Base-by-base conservation (phyloP, 345 rosid species). In the Salix exigua region DNA sequence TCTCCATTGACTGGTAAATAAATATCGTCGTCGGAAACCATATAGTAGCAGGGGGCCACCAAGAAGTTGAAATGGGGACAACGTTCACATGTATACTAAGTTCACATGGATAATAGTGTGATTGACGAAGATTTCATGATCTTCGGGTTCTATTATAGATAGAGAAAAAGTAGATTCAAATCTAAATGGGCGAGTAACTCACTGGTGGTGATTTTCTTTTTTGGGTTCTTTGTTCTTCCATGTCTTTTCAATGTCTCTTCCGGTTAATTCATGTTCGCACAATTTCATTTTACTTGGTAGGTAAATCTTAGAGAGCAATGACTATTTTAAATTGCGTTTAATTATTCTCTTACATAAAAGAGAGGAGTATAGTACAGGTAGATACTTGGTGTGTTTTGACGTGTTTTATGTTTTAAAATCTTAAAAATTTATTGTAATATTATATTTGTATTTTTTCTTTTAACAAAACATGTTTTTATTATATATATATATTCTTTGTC, bases 51-150 rank as follows among this genome's bases (percentile, higher is more conserved):
- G 44, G 69, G 68, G 60, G 28, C 58, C 72, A n/a, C 66, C 66
- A 7, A n/a, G 44, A 37, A 63, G 31, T 17, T 46, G 68, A 76
- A 72, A 62, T 37, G n/a, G 44, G 53, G 85, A 78, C 79, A 74
- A 61, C 68, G 74, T 46, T 82, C 85, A 78, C 85, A 82, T 82
- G 85, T 2, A 17, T 14, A 10, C 11, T 40, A 10, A 40, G 79
- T 46, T 82, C 85, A 78, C 85, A 82, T 82, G 85, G 1, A 28
- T 21, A 78, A 75, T 51, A 82, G 82, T 25, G n/a, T 12, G 14
- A 16, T 42, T 0, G 17, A 16, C 4, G 38, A 68, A 60, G 71
- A 69, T 64, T 8, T 64, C 58, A n/a, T 28, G 25, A 62, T 65
- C 23, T 31, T 65, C 23, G 44, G 4, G 31, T 44, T 44, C 18